These are phyloP conservation scores for Lachancea lanzarotensis DNA, from an alignment of 805 yeast species.

Conservation along the genomic window DNA sequence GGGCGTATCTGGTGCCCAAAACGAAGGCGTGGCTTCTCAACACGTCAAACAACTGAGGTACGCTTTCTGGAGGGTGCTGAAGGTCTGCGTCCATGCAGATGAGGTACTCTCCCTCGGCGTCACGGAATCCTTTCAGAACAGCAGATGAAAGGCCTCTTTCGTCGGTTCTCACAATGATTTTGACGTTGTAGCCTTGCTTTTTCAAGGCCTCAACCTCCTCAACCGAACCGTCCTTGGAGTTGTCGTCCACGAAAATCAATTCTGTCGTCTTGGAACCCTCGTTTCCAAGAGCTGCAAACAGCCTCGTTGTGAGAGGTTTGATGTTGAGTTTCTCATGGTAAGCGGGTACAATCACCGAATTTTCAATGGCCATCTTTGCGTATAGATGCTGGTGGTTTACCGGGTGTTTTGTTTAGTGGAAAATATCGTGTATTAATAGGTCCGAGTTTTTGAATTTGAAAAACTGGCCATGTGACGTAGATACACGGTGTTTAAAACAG, in stretches of 20 bases:
- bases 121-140: constrained; percentile 42
- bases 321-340: constrained; percentile 45
- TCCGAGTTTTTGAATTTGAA: neutral
- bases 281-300: constrained; percentile 44
- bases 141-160: constrained; percentile 48
- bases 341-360: constrained; percentile 44
- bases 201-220: constrained; percentile 43
- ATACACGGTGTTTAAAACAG: neutral
- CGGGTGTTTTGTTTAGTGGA: neutral
- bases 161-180: constrained; percentile 43
- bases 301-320: constrained; percentile 42
- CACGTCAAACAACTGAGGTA: constrained; percentile 39
- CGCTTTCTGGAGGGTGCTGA: constrained; percentile 49
- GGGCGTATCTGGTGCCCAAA: constrained; percentile 48
- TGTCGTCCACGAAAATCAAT: constrained; percentile 46
- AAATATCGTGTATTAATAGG: neutral
- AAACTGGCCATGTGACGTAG: neutral
- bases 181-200: constrained; percentile 42
- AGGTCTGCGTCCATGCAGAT: constrained; percentile 50
- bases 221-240: constrained; percentile 46
- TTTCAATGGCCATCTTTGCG: constrained; percentile 31
- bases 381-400: neutral
- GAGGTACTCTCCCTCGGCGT: constrained; percentile 41
- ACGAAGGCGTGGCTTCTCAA: constrained; percentile 40
- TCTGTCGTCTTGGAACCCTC: constrained; percentile 38